Evolutionary conservation across 2,329 filamentous ascomycete genomes (phyloP).

Genomic region (Cladosporium austrohemisphaericum): DNA sequence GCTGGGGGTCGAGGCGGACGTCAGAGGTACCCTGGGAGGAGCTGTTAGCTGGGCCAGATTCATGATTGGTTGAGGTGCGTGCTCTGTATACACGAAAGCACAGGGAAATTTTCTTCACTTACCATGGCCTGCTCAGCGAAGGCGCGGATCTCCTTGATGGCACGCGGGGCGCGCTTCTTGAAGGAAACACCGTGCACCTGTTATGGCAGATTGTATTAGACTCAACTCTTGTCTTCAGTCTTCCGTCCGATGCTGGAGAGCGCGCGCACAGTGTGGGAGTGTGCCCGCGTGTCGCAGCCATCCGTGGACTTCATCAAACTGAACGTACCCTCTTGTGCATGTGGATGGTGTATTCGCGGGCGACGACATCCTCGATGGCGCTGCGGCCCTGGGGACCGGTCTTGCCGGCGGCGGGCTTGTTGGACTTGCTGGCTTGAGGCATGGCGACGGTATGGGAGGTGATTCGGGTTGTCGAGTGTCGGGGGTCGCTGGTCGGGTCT

Average conservation of each 20-base stretch:
- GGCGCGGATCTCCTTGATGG: conserved; percentile 99
- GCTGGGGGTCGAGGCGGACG: conserved; percentile 94
- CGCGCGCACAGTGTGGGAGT: conserved; percentile 17
- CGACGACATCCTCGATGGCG: conserved; percentile 98
- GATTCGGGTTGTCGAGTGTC: conserved; percentile 15
- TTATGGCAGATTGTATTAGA: conserved; percentile 33
- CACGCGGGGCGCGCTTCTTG: conserved; percentile 98
- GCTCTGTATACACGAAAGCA: not conserved
- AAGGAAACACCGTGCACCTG: conserved; percentile 96
- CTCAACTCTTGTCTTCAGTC: conserved; percentile 53
- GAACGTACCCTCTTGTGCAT: conserved; percentile 96
- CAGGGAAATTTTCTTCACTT: conserved; percentile 44
- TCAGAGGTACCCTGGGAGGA: conserved; percentile 78
- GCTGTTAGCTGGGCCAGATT: conserved; percentile 3
- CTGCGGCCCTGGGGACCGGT: conserved; percentile 65
- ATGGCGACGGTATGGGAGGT: conserved; percentile 15
- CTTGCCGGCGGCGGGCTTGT: conserved; percentile 63
- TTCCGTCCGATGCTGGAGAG: conserved; percentile 57
- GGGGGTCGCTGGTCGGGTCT: conserved; percentile 4
- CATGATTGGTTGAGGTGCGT: not conserved
- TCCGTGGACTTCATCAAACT: conserved; percentile 70
- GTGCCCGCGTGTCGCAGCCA: conserved; percentile 31
- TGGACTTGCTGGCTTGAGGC: conserved; percentile 36
- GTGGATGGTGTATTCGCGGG: conserved; percentile 99
- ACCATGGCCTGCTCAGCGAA: conserved; percentile 97